A percentile compares a stretch with the other conserved stretches of the same genome.
Conservation (phyloP, 73 alveolate species). For the Blepharisma japonicum region DNA sequence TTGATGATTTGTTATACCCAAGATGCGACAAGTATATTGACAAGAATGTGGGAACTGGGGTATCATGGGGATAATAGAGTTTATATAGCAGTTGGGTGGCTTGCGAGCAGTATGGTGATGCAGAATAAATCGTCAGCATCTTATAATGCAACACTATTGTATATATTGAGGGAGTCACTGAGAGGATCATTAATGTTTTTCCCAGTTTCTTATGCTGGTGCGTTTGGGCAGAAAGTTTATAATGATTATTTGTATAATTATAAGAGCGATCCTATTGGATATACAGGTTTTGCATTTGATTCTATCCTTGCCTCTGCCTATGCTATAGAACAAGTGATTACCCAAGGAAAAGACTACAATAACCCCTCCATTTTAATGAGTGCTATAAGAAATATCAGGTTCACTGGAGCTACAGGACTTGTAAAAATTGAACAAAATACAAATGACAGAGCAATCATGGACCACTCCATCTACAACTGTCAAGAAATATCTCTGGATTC, state of each 20-base stretch:
- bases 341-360: not conserved
- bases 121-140: not conserved
- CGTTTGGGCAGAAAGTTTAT: not conserved
- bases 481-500: not conserved
- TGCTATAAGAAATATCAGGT: not conserved
- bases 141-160: not conserved
- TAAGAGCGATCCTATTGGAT: not conserved
- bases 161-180: not conserved
- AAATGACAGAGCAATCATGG: not conserved
- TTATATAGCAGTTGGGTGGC: conserved; percentile 21
- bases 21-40: not conserved
- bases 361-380: not conserved
- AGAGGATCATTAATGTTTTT: conserved; percentile 19
- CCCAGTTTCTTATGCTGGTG: conserved; percentile 1
- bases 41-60: conserved; percentile 15
- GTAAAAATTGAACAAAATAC: not conserved
- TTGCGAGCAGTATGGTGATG: not conserved
- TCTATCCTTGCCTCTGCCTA: not conserved
- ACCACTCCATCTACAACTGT: not conserved
- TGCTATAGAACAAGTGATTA: not conserved
- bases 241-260: not conserved
- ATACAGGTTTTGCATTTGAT: conserved; percentile 22
- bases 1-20: not conserved
- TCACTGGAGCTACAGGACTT: not conserved
- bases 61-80: conserved; percentile 1